A percentile compares a stretch with the other conserved stretches of the same genome.
phyloP scores from a whole-genome alignment of 495 filamentous ascomycete genomes.

The Thermothielavioides terrestris region DNA sequence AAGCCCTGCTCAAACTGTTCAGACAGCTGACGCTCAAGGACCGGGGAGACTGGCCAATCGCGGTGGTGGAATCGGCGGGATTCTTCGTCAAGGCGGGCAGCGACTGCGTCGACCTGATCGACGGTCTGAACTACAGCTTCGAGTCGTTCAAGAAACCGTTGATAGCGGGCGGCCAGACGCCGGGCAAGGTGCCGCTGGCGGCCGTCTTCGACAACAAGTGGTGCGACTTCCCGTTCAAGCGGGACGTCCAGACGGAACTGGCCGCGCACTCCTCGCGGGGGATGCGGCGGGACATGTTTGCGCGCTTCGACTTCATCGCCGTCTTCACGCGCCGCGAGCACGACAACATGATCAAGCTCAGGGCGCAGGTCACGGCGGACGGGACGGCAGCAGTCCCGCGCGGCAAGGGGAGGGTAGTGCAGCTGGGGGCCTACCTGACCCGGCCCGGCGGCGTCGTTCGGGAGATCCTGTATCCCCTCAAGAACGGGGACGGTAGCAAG shows the following conservation, averaged over 20 bases:
- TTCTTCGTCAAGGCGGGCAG: constrained; percentile 16
- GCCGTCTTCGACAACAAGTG: constrained; percentile 21
- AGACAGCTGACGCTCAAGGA: constrained; percentile 2
- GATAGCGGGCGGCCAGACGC: constrained; percentile 4
- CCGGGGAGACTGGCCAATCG: constrained; percentile 14
- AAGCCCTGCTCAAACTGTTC: constrained; percentile 15
- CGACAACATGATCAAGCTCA: constrained; percentile 20
- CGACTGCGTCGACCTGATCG: constrained; percentile 12
- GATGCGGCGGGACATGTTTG: constrained; percentile 11
- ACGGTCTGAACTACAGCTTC: constrained; percentile 14
- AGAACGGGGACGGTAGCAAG: not conserved
- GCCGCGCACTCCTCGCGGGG: not conserved
- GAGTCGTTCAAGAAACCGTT: constrained; percentile 5
- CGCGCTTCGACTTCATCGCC: constrained; percentile 15
- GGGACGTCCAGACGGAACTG: constrained; percentile 2
- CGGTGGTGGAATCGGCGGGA: constrained; percentile 13
- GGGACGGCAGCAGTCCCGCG: not conserved
- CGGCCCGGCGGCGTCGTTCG: not conserved
- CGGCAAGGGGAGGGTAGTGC: constrained; percentile 18
- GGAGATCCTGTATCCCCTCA: not conserved
- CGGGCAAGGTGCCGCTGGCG: not conserved
- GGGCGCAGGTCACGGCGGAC: constrained; percentile 6
- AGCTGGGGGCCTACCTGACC: constrained; percentile 15
- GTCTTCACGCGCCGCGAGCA: constrained; percentile 21
- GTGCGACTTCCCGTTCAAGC: constrained; percentile 16